phyloP scores from a whole-genome alignment of 2,329 filamentous ascomycete genomes.

The Beauveria caledonica region DNA sequence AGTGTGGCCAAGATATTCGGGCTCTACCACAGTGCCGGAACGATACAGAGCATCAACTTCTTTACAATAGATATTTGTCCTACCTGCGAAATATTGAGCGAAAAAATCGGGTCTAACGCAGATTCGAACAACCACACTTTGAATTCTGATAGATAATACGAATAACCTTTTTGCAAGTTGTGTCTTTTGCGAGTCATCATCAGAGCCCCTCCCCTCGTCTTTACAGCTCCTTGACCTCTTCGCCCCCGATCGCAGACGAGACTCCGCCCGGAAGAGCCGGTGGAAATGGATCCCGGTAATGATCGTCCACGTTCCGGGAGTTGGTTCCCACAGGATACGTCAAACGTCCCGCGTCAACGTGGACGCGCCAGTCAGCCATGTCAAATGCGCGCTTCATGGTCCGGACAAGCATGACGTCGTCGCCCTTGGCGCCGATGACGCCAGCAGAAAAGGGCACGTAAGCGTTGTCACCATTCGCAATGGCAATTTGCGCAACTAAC shows the following conservation, averaged over 20 bases:
- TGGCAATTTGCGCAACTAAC: conserved; percentile 23
- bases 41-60: not conserved
- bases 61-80: not conserved
- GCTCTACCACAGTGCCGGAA: not conserved
- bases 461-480: conserved; percentile 22
- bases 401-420: conserved; percentile 20
- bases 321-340: conserved; percentile 20
- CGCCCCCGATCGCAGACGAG: not conserved
- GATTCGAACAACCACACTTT: not conserved
- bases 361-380: conserved; percentile 20
- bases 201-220: no score
- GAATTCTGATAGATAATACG: not conserved
- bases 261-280: not conserved
- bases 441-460: conserved; percentile 24
- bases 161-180: not conserved
- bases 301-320: conserved; percentile 13
- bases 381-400: conserved; percentile 22
- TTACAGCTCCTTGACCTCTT: not conserved
- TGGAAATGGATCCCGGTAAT: conserved; percentile 1
- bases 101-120: not conserved
- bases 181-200: not conserved
- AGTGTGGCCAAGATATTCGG: not conserved
- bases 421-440: conserved; percentile 21
- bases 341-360: conserved; percentile 21
- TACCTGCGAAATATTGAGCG: not conserved